Conservation (phyloP, 768 basidiomycete species). For the Pisolithus microcarpus region DNA sequence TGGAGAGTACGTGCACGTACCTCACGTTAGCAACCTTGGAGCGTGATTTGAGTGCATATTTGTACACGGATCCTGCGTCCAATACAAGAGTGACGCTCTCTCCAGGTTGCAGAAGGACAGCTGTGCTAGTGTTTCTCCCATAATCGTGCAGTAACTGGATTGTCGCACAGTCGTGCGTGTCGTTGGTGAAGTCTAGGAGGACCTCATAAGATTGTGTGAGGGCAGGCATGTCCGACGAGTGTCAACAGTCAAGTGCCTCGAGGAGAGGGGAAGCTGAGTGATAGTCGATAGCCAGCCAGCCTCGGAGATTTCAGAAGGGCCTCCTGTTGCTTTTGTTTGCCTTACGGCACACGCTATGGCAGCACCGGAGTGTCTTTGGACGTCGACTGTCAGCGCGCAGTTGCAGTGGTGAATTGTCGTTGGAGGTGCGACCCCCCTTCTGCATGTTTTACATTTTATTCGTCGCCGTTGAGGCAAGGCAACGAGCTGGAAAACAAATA, state of each 20-base stretch:
- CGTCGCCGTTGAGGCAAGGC: slow-evolving; percentile 6
- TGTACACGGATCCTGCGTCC: slow-evolving; percentile 62
- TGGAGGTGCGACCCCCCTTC: slow-evolving; percentile 2
- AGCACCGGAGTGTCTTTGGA: slow-evolving; percentile 9
- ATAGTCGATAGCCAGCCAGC: slow-evolving; percentile 1
- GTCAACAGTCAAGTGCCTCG: slow-evolving; percentile 20
- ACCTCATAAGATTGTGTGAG: slow-evolving; percentile 55
- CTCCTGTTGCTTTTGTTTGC: slow-evolving; percentile 28
- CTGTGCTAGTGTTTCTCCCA: slow-evolving; percentile 45
- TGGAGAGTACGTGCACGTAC: slow-evolving; percentile 32
- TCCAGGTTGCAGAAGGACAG: slow-evolving; percentile 52
- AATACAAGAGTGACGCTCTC: slow-evolving; percentile 62
- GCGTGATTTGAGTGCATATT: slow-evolving; percentile 59
- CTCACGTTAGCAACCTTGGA: slow-evolving; percentile 64
- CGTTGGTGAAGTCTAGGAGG: slow-evolving; percentile 62
- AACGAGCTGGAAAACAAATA: slow-evolving; percentile 11
- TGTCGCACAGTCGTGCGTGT: slow-evolving; percentile 56
- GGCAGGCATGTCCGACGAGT: slow-evolving; percentile 44
- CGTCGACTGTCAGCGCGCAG: slow-evolving; percentile 15
- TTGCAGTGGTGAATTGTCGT: slow-evolving; percentile 5
- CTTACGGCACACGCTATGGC: slow-evolving; percentile 26
- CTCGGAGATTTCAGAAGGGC: slow-evolving; percentile 7
- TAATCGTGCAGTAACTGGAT: slow-evolving; percentile 62
- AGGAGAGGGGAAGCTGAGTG: slow-evolving; percentile 3
- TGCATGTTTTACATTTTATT: slow-evolving; percentile 5